Percentiles rank a stretch among this genome's conserved stretches.
These are phyloP conservation scores for Solanum rostratum DNA, from an alignment of 257 asterid genomes.

Conservation along the genomic window DNA sequence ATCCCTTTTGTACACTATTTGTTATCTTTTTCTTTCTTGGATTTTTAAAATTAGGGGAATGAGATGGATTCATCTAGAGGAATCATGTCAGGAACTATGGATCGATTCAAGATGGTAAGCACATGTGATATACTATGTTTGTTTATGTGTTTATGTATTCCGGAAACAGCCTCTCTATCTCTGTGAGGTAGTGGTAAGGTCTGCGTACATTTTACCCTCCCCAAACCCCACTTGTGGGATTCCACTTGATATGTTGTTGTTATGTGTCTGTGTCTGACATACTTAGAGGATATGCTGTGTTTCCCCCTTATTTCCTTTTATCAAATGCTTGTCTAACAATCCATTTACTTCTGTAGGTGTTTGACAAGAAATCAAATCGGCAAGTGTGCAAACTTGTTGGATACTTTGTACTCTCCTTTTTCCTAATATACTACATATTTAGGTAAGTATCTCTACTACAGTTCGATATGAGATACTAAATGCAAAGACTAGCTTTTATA, in stretches of 20 bases:
- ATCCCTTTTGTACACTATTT: background rate
- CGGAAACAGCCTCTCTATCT: too few relatives aligned
- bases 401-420: constrained; percentile 55
- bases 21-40: background rate
- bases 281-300: background rate
- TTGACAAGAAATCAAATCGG: constrained; percentile 78
- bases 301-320: constrained; percentile 2
- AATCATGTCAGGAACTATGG: constrained; percentile 83
- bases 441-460: constrained; percentile 40
- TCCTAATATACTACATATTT: constrained; percentile 44
- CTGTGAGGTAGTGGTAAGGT: too few relatives aligned
- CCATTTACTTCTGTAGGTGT: constrained; percentile 39
- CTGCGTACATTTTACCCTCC: too few relatives aligned
- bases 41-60: constrained; percentile 44
- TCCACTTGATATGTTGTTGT: too few relatives aligned
- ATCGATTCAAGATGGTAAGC: constrained; percentile 77
- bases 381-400: constrained; percentile 69
- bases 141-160: background rate
- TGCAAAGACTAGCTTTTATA: background rate
- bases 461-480: background rate
- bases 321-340: constrained; percentile 11
- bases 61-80: constrained; percentile 95
- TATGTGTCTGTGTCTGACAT: background rate
- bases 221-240: too few relatives aligned
- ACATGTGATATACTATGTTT: background rate